phyloP scores from a whole-genome alignment of 1,284 basidiomycete species.

The Microbotryum silenes-acaulis region DNA sequence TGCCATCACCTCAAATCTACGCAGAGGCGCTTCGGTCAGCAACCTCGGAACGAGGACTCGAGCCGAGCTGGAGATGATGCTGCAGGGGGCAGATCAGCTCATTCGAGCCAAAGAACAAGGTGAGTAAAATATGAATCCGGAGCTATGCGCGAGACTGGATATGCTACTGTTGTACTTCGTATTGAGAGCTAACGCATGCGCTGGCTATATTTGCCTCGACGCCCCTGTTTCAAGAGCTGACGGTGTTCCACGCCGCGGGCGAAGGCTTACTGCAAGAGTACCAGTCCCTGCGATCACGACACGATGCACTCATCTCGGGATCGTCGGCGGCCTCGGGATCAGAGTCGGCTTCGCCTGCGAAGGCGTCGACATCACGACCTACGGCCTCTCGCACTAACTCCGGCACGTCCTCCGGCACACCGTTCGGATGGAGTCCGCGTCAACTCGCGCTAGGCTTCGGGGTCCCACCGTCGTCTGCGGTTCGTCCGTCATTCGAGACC shows the following conservation, averaged over 20 bases:
- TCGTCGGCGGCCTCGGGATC: constrained; percentile 26
- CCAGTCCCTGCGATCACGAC: constrained; percentile 37
- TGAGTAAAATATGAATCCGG: constrained; percentile 43
- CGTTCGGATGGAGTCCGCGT: background rate
- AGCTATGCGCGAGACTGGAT: background rate
- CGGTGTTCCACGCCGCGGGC: constrained; percentile 9
- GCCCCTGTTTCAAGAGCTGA: constrained; percentile 6
- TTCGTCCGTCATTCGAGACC: too few relatives aligned
- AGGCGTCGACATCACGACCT: constrained; percentile 11
- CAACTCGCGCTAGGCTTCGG: too few relatives aligned
- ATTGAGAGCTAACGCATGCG: background rate
- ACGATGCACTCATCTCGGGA: constrained; percentile 36
- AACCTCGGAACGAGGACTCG: constrained; percentile 54
- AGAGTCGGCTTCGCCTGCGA: constrained; percentile 32
- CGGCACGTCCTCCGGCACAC: background rate
- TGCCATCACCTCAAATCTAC: background rate
- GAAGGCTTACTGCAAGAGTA: constrained; percentile 50
- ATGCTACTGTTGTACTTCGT: background rate
- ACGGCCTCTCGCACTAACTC: background rate
- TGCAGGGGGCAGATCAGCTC: constrained; percentile 47
- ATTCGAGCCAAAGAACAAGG: constrained; percentile 69
- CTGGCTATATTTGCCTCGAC: background rate
- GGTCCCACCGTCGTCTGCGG: too few relatives aligned
- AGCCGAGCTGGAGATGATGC: constrained; percentile 56
- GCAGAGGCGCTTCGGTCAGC: background rate